Evolutionary conservation across 2,329 filamentous ascomycete genomes (phyloP).

Genomic region (Ascocoryne sarcoides): DNA sequence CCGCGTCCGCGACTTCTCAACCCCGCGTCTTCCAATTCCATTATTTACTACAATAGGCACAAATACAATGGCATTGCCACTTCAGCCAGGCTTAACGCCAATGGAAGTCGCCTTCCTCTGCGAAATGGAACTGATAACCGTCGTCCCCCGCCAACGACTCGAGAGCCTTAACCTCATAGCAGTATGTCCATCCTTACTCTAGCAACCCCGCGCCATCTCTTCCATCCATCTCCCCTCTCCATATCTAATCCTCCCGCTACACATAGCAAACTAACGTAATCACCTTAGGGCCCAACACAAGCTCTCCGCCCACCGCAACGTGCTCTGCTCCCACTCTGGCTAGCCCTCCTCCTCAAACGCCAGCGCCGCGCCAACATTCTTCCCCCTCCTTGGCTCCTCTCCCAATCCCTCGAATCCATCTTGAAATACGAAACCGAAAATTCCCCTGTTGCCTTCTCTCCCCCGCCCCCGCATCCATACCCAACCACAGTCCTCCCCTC

Average conservation of each 20-base stretch:
- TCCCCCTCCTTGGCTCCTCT: conserved; percentile 80
- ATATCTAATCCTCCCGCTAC: not conserved
- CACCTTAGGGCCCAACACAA: conserved; percentile 63
- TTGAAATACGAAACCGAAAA: conserved; percentile 72
- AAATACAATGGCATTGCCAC: conserved; percentile 26
- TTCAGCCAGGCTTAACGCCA: conserved; percentile 55
- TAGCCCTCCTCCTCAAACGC: conserved; percentile 88
- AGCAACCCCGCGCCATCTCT: conserved; percentile 16
- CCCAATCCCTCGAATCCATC: conserved; percentile 65
- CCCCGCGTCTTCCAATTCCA: too few species aligned
- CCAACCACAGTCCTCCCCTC: conserved; percentile 29
- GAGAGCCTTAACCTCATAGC: conserved; percentile 77
- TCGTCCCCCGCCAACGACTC: conserved; percentile 84
- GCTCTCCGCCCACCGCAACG: conserved; percentile 73
- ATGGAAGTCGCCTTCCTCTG: conserved; percentile 88
- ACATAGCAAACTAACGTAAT: conserved; percentile 45
- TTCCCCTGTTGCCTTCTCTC: conserved; percentile 64
- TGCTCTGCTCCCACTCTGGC: conserved; percentile 78
- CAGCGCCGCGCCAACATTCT: conserved; percentile 90
- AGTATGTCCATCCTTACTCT: conserved; percentile 48
- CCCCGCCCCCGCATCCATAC: conserved; percentile 60
- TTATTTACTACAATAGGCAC: too few species aligned
- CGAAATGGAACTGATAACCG: conserved; percentile 93
- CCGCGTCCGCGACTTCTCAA: too few species aligned
- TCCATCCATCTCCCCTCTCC: not conserved